Base-by-base conservation (phyloP, 768 basidiomycete species). In the Rhizopogon rudus region DNA sequence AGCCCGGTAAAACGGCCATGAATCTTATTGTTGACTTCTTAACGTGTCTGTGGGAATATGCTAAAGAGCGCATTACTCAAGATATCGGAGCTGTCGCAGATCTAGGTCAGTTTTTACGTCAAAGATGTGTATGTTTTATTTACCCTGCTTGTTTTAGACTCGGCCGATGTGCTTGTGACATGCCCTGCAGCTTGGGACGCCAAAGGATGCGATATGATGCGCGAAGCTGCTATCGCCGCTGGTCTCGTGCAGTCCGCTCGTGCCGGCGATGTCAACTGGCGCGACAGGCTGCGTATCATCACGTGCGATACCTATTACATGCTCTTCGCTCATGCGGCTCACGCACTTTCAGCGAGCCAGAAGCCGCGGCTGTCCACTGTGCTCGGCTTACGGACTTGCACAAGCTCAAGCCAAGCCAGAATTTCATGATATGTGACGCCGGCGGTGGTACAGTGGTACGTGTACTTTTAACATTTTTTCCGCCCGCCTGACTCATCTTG, bases 131-230 rank as follows among this genome's bases (percentile, higher is more conserved):
- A 39, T 31, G 37, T 8, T 40, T 40, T 48, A 50, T 60, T 39
- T 44, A 37, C 22, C 14, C 6, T 55, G 16, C 51, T 52, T 35
- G 56, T 54, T 35, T 53, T 50, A 93, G 92, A 90, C 66, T 77
- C 85, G 40, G 91, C 90, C 54, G 88, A 91, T 61, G 88, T 93
- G 5, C 87, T 88, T 78, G 72, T 94, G 54, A 93, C 89, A 2
- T 91, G 93, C 4, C 92, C 92, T 52, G 92, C 92, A 13, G 92
- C 91, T 17, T 94, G 91, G 92, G 91, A 94, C 66, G 90, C 87
- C 1, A 84, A 78, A 59, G 91, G 90, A 0, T 91, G 88, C 63
- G 85, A 87, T 56, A 79, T 92, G 61, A 93, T 93, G 92, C 80
- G 91, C 20, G 86, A 85, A 49, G 88, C 89, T 42, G 91, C 92